A percentile compares a stretch with the other conserved stretches of the same genome.
Conservation (phyloP, 2,329 filamentous ascomycete genomes). For the Sphaerostilbella broomeana region DNA sequence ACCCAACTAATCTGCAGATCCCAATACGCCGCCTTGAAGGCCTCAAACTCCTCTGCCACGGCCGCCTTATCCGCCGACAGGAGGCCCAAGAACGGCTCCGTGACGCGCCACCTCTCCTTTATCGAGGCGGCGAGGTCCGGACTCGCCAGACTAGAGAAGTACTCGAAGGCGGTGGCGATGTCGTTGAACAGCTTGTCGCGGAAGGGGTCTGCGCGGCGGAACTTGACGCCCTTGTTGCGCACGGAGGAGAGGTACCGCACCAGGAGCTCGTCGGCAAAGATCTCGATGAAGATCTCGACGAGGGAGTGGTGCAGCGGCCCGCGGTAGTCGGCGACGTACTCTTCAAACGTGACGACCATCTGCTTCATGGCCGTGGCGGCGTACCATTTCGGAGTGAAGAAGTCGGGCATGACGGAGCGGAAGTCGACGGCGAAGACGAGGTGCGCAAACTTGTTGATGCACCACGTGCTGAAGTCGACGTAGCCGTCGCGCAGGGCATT, state of each 20-base stretch:
- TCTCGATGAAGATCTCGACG: slow-evolving; percentile 86
- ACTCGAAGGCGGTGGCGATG: slow-evolving; percentile 81
- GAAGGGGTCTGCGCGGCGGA: slow-evolving; percentile 80
- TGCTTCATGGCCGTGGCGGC: slow-evolving; percentile 78
- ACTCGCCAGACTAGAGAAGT: slow-evolving; percentile 69
- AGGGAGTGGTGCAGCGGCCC: slow-evolving; percentile 79
- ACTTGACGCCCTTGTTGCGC: slow-evolving; percentile 84
- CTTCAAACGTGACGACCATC: slow-evolving; percentile 90
- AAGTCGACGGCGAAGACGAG: slow-evolving; percentile 92
- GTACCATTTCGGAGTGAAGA: slow-evolving; percentile 93
- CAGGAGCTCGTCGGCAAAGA: slow-evolving; percentile 86
- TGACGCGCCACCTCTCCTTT: slow-evolving; percentile 87
- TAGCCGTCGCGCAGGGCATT: slow-evolving; percentile 79
- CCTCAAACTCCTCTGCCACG: slow-evolving; percentile 71
- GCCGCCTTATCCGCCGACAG: slow-evolving; percentile 68
- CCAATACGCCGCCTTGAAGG: slow-evolving; percentile 84
- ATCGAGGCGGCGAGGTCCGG: slow-evolving; percentile 65
- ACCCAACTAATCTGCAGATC: slow-evolving; percentile 95
- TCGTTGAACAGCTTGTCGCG: slow-evolving; percentile 92
- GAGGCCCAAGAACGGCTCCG: slow-evolving; percentile 74
- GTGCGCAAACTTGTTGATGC: slow-evolving; percentile 77
- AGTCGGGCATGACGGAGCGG: slow-evolving; percentile 70
- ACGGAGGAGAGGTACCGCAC: slow-evolving; percentile 77
- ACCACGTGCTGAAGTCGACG: slow-evolving; percentile 90
- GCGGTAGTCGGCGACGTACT: slow-evolving; percentile 86